Conservation (phyloP, 257 asterid species). For the Leonotis leonurus region DNA sequence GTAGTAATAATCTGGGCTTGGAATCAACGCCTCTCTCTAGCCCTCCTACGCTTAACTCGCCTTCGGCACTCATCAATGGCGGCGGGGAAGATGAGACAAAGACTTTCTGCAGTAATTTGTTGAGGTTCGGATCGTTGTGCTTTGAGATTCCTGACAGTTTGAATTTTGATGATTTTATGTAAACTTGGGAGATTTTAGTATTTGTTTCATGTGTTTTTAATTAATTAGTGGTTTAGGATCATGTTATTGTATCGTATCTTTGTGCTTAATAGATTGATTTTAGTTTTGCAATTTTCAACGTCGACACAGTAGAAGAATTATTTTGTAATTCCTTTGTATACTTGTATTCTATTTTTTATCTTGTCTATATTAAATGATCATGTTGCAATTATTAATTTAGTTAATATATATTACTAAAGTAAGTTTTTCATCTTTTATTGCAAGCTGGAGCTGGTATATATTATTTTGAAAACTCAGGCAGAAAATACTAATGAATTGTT, state of each 20-base stretch:
- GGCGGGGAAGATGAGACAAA: constrained; percentile 31
- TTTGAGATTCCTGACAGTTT: constrained; percentile 37
- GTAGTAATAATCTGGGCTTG: constrained; percentile 21
- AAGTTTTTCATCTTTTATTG: not conserved
- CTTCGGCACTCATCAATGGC: constrained; percentile 18
- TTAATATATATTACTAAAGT: not conserved
- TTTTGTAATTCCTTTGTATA: not conserved
- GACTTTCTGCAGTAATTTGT: constrained; percentile 24
- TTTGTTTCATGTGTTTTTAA: not conserved
- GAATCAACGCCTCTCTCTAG: constrained; percentile 37
- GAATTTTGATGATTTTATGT: constrained; percentile 30
- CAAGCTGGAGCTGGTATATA: not conserved
- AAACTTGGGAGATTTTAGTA: not conserved
- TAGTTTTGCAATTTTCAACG: not conserved
- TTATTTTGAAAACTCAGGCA: not conserved
- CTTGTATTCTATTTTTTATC: too few relatives aligned
- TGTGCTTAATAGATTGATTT: not conserved
- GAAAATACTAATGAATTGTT: too few relatives aligned
- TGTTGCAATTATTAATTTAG: not conserved
- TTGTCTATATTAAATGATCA: not conserved
- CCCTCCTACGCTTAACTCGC: constrained; percentile 18
- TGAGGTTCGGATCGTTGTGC: too few relatives aligned
- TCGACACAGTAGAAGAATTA: not conserved
- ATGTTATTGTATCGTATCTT: not conserved
- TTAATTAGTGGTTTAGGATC: not conserved